A percentile compares a stretch with the other conserved stretches of the same genome.
phyloP scores from a whole-genome alignment of 805 yeast genomes.

The Metschnikowia kofuensis region DNA sequence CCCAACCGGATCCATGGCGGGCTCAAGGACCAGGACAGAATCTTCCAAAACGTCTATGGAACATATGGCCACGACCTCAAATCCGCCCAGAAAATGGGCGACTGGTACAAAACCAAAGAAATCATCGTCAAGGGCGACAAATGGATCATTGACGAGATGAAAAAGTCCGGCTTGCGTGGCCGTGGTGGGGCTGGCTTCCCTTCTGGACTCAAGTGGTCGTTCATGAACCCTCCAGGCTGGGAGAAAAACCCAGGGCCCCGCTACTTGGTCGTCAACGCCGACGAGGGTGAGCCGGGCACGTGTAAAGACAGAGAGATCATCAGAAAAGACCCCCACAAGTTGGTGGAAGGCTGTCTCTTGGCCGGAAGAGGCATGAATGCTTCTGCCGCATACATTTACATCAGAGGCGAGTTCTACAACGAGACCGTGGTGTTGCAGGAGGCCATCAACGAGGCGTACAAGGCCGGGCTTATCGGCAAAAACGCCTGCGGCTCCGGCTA shows the following conservation, averaged over 20 bases:
- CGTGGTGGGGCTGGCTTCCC: slow-evolving; percentile 96
- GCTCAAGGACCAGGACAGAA: slow-evolving; percentile 77
- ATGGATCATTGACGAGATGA: slow-evolving; percentile 88
- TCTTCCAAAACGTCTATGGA: slow-evolving; percentile 79
- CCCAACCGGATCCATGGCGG: slow-evolving; percentile 67
- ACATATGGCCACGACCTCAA: slow-evolving; percentile 73
- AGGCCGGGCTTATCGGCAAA: slow-evolving; percentile 75
- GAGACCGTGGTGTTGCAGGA: slow-evolving; percentile 71
- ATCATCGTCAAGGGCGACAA: slow-evolving; percentile 77
- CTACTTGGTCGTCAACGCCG: slow-evolving; percentile 85
- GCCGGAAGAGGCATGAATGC: slow-evolving; percentile 94
- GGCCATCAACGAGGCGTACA: slow-evolving; percentile 86
- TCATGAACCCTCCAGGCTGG: slow-evolving; percentile 96
- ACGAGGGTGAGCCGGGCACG: slow-evolving; percentile 94
- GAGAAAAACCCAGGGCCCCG: slow-evolving; percentile 88
- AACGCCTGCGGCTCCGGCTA: slow-evolving; percentile 87
- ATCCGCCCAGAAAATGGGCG: slow-evolving; percentile 76
- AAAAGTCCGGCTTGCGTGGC: slow-evolving; percentile 81
- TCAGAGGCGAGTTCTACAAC: slow-evolving; percentile 86
- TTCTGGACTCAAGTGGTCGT: slow-evolving; percentile 86
- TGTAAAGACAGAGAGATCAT: slow-evolving; percentile 91
- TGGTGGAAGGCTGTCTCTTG: slow-evolving; percentile 85
- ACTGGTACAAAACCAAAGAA: slow-evolving; percentile 91
- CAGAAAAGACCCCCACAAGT: slow-evolving; percentile 88
- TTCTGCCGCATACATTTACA: slow-evolving; percentile 86